Percentiles rank a stretch among this genome's conserved stretches.
phyloP scores from a whole-genome alignment of 768 basidiomycete genomes.

The Phlegmacium glaucopus region DNA sequence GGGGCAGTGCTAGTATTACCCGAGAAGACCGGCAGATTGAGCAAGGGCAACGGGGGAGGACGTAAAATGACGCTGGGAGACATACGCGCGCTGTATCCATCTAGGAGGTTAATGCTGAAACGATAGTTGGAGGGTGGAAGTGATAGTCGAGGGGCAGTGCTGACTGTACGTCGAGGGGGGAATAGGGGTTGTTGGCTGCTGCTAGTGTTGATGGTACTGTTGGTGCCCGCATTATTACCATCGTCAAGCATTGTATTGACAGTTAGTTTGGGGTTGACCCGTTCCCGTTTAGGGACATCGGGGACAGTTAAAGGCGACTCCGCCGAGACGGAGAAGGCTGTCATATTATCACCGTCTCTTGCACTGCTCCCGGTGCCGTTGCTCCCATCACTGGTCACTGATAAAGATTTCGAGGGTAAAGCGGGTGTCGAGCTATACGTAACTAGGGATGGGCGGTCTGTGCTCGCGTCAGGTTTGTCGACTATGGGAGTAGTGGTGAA shows the following conservation, averaged over 20 bases:
- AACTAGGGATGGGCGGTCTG: neutral
- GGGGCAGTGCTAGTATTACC: conserved; percentile 13
- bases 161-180: neutral
- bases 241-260: too few relatives aligned
- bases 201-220: neutral
- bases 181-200: neutral
- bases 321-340: neutral
- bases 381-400: too few relatives aligned
- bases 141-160: conserved; percentile 6
- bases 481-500: neutral
- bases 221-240: neutral
- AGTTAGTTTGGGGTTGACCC: too few relatives aligned
- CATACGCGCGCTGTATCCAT: conserved; percentile 19
- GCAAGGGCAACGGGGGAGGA: conserved; percentile 33
- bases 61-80: conserved; percentile 28
- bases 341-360: too few relatives aligned
- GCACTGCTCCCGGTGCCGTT: too few relatives aligned
- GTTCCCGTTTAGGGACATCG: too few relatives aligned
- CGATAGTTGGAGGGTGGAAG: conserved; percentile 20
- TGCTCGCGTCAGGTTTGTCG: neutral
- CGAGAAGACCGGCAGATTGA: conserved; percentile 45
- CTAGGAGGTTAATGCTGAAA: conserved; percentile 20
- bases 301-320: neutral
- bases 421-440: neutral
- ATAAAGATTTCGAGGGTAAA: neutral